A percentile compares a stretch with the other conserved stretches of the same genome.
Conservation (phyloP, 768 basidiomycete species). For the Termitomyces sp. region DNA sequence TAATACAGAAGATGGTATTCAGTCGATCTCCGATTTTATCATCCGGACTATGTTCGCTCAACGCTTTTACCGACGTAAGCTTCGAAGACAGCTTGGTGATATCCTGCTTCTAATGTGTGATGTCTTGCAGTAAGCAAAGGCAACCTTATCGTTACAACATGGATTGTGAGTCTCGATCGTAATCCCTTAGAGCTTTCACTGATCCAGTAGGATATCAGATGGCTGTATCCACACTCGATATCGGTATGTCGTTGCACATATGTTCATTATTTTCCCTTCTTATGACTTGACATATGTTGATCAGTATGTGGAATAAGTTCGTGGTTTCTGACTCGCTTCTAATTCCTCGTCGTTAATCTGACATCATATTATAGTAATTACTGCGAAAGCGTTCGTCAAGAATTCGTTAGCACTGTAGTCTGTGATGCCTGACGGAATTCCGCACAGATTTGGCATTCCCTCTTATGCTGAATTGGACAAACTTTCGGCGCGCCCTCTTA, state of each 20-base stretch:
- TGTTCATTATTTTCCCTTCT: background rate
- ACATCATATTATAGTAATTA: slow-evolving; percentile 38
- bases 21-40: slow-evolving; percentile 49
- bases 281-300: background rate
- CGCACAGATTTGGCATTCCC: slow-evolving; percentile 36
- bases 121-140: slow-evolving; percentile 38
- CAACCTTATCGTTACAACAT: slow-evolving; percentile 37
- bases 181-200: background rate
- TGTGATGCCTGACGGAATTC: background rate
- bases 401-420: background rate
- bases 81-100: background rate
- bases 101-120: background rate
- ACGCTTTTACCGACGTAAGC: slow-evolving; percentile 49
- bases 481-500: slow-evolving; percentile 30
- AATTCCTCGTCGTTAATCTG: background rate
- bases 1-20: background rate
- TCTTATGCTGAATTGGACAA: slow-evolving; percentile 33
- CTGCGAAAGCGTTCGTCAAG: slow-evolving; percentile 44
- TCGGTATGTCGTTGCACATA: slow-evolving; percentile 30
- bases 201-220: slow-evolving; percentile 19
- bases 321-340: slow-evolving; percentile 7
- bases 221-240: slow-evolving; percentile 37
- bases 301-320: slow-evolving; percentile 35
- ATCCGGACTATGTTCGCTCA: slow-evolving; percentile 49
- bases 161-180: slow-evolving; percentile 38